A percentile compares a stretch with the other conserved stretches of the same genome.
phyloP scores from a whole-genome alignment of 2,329 filamentous ascomycete genomes.

The Fusarium coffeatum region DNA sequence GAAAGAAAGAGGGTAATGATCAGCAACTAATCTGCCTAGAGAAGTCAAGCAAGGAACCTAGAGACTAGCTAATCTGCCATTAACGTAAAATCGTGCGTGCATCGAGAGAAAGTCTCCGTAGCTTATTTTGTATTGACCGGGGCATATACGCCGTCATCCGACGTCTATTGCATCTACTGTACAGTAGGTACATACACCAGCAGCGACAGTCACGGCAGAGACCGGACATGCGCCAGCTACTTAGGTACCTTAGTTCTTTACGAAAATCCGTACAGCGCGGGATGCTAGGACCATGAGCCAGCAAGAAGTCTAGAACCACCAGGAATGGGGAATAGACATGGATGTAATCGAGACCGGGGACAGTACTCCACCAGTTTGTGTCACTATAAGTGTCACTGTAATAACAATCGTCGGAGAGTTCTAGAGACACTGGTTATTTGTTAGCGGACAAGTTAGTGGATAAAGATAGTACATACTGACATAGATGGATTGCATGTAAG shows the following conservation, averaged over 20 bases:
- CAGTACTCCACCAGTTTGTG: conserved; percentile 31
- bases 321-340: conserved; percentile 5
- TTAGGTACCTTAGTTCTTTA: neutral
- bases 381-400: conserved; percentile 9
- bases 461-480: neutral
- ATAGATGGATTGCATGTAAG: neutral
- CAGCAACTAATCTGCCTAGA: conserved; percentile 18
- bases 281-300: neutral
- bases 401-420: conserved; percentile 6
- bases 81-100: conserved; percentile 16
- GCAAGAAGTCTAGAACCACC: neutral
- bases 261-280: neutral
- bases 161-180: neutral
- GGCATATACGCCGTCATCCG: neutral
- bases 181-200: neutral
- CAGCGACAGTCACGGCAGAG: neutral
- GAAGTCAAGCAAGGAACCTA: conserved; percentile 4
- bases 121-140: conserved; percentile 18
- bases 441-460: conserved; percentile 9
- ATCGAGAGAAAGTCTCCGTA: conserved; percentile 36
- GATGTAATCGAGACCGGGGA: conserved; percentile 7
- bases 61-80: neutral
- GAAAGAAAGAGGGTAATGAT: conserved; percentile 4
- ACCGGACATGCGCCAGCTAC: neutral
- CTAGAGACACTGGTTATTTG: conserved; percentile 6